phyloP scores from a whole-genome alignment of 331 rosid species.

The Pyrus hybrid region DNA sequence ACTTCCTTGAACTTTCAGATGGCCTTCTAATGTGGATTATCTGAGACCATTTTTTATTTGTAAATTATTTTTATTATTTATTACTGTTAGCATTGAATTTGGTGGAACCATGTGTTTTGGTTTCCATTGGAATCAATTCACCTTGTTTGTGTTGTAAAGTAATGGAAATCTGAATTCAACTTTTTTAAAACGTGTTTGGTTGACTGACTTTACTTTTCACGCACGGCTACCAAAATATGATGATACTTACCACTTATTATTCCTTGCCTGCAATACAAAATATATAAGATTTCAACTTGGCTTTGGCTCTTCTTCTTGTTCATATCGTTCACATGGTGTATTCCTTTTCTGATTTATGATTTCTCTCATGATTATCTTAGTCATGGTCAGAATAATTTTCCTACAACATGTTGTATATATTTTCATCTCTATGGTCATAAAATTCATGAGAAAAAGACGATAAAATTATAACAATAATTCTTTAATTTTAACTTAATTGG shows the following conservation, averaged over 20 bases:
- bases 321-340: no score
- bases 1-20: background rate
- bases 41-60: slow-evolving; percentile 3
- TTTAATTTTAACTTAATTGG: fast-evolving
- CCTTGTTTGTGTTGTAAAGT: background rate
- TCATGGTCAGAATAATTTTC: no score
- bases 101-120: background rate
- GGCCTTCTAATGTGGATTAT: background rate
- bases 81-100: background rate
- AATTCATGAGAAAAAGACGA: no score
- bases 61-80: background rate
- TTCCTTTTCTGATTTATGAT: no score
- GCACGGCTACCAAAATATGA: background rate
- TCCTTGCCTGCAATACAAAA: no score
- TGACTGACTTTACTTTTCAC: background rate
- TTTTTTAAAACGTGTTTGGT: background rate
- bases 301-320: no score
- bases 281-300: no score
- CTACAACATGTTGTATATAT: no score
- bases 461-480: no score
- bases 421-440: no score
- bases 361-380: no score
- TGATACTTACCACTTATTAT: no score
- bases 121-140: background rate
- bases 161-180: background rate